Conservation (phyloP, 495 filamentous ascomycete species). For the Corynascus novoguineensis region DNA sequence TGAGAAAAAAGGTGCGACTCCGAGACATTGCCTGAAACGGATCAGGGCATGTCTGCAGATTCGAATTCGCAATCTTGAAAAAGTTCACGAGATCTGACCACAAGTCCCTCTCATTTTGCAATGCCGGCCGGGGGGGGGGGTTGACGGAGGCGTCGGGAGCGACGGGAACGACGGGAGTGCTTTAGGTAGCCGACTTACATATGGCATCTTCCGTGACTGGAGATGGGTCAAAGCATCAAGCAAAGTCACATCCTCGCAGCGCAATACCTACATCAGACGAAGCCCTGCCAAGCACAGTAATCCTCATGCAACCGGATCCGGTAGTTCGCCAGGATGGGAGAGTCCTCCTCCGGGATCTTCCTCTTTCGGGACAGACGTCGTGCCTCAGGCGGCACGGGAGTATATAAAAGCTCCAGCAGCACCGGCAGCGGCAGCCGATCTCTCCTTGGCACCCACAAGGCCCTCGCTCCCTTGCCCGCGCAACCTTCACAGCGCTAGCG, state of each 20-base stretch:
- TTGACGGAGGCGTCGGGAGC: too few relatives aligned
- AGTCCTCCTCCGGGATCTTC: slow-evolving; percentile 11
- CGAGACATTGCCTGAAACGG: neutral
- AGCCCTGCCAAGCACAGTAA: neutral
- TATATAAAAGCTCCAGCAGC: neutral
- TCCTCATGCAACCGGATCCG: slow-evolving; percentile 20
- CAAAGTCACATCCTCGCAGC: too few relatives aligned
- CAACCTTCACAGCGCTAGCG: too few relatives aligned
- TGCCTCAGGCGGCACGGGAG: slow-evolving; percentile 14
- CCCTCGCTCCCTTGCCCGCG: neutral
- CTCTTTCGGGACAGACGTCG: slow-evolving; percentile 5
- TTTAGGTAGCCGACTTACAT: neutral
- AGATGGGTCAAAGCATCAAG: neutral
- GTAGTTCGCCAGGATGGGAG: slow-evolving; percentile 17
- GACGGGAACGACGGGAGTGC: slow-evolving; percentile 2
- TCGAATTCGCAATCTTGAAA: neutral
- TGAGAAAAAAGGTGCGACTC: neutral
- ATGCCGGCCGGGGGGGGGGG: neutral
- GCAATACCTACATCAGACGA: too few relatives aligned
- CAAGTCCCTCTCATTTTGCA: slow-evolving; percentile 10
- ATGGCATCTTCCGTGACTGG: slow-evolving; percentile 8
- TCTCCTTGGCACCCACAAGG: slow-evolving; percentile 1
- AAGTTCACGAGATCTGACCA: neutral
- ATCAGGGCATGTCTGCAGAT: neutral
- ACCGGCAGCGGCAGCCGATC: slow-evolving; percentile 11